phyloP scores from a whole-genome alignment of 176 grass and related monocot species.

The Phragmites australis region DNA sequence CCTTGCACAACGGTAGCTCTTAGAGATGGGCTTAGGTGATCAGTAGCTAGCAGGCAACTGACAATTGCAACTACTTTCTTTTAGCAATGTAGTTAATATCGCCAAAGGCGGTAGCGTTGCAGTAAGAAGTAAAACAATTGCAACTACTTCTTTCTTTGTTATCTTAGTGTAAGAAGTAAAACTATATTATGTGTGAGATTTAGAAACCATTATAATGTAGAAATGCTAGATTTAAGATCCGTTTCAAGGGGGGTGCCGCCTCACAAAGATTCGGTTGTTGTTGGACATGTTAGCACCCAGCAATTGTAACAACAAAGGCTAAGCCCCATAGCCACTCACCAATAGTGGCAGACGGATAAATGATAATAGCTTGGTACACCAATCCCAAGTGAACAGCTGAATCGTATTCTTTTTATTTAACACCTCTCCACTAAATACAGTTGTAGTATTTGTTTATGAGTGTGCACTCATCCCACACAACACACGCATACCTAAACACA shows the following conservation, averaged over 20 bases:
- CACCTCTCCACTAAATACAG: no score
- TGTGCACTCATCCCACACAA: no score
- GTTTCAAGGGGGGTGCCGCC: neutral
- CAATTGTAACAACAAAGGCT: conserved; percentile 29
- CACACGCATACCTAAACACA: no score
- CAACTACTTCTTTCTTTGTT: no score
- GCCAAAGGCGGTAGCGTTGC: no score
- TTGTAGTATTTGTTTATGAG: no score
- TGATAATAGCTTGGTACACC: conserved; percentile 16
- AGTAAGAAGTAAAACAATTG: no score
- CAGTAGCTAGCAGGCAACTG: neutral
- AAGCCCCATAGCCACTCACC: conserved; percentile 38
- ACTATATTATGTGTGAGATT: no score
- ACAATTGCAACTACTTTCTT: neutral
- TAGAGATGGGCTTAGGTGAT: neutral
- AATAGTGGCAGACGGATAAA: conserved; percentile 38
- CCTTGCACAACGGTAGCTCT: neutral
- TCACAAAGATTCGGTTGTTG: conserved; percentile 27
- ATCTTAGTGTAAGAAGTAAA: no score
- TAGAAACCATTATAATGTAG: no score
- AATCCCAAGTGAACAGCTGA: conserved; percentile 19
- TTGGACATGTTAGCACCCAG: conserved; percentile 34
- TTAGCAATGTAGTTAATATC: neutral
- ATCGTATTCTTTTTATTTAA: conserved; percentile 28
- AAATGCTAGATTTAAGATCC: no score